These are phyloP conservation scores for Yueomyces sp. DNA, from an alignment of 805 yeast genomes.

Conservation along the genomic window DNA sequence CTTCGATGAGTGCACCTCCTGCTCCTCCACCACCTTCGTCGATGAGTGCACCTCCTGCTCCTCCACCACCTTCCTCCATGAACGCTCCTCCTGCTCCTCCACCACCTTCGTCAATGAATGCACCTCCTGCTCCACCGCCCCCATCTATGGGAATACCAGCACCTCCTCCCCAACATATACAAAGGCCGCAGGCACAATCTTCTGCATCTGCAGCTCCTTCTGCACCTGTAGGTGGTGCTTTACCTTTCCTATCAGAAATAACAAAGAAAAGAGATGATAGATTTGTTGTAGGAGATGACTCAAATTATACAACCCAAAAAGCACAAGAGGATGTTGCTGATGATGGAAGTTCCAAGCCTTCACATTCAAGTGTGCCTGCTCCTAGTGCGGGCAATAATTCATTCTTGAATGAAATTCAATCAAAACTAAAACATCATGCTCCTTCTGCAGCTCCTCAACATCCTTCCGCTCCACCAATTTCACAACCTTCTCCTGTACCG, in stretches of 20 bases:
- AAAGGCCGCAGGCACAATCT: slow-evolving; percentile 12
- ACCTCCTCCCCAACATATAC: slow-evolving; percentile 5
- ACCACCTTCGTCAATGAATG: slow-evolving; percentile 5
- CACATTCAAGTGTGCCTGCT: slow-evolving; percentile 9
- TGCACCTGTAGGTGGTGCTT: slow-evolving; percentile 23
- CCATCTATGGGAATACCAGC: slow-evolving; percentile 13
- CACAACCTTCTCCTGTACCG: slow-evolving; percentile 10
- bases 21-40: slow-evolving; percentile 7
- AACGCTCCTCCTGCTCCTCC: slow-evolving; percentile 5
- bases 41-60: slow-evolving; percentile 4
- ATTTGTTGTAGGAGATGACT: slow-evolving; percentile 29
- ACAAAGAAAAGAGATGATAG: slow-evolving; percentile 35
- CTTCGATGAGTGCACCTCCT: slow-evolving; percentile 10
- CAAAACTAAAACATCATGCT: slow-evolving; percentile 9
- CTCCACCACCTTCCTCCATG: slow-evolving; percentile 5
- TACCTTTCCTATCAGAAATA: slow-evolving; percentile 39
- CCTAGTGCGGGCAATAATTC: slow-evolving; percentile 13
- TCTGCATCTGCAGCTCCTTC: slow-evolving; percentile 10
- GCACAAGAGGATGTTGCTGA: slow-evolving; percentile 9
- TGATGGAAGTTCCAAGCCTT: slow-evolving; percentile 5
- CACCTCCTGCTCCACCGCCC: slow-evolving; percentile 13
- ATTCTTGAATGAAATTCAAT: slow-evolving; percentile 20
- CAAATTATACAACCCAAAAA: slow-evolving; percentile 14
- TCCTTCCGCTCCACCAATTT: slow-evolving; percentile 3
- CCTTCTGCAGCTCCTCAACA: slow-evolving; percentile 3